Percentiles rank a stretch among this genome's conserved stretches.
These are phyloP conservation scores for Coccomyxa sp. DNA, from an alignment of 139 green algal species.

Conservation along the genomic window DNA sequence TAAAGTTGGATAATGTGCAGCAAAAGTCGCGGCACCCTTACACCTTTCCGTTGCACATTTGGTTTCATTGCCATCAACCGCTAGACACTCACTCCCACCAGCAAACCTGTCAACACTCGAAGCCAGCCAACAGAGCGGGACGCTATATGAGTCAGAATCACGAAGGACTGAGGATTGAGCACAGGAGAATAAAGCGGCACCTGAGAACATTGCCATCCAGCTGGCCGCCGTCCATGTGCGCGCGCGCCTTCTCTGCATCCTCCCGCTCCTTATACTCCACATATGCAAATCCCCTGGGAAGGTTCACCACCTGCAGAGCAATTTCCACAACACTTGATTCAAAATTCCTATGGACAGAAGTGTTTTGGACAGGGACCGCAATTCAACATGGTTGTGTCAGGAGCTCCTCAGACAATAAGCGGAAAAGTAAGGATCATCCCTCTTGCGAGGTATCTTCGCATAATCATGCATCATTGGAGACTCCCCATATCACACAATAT, in stretches of 20 bases:
- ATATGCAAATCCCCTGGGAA: constrained; percentile 77
- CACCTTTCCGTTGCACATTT: too few relatives aligned
- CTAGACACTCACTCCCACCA: too few relatives aligned
- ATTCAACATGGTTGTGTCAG: neutral
- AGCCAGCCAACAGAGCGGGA: neutral
- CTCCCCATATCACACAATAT: too few relatives aligned
- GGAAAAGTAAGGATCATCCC: neutral
- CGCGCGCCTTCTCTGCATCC: constrained; percentile 65
- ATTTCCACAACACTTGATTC: too few relatives aligned
- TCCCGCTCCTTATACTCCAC: constrained; percentile 63
- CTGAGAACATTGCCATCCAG: constrained; percentile 73
- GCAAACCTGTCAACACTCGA: neutral
- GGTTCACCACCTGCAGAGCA: constrained; percentile 48
- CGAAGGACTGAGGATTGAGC: neutral
- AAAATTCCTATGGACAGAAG: constrained; percentile 11
- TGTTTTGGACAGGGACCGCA: neutral
- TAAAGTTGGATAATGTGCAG: too few relatives aligned
- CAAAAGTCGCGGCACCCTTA: too few relatives aligned
- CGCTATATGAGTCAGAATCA: neutral
- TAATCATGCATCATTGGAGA: neutral
- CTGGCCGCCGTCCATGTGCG: constrained; percentile 84
- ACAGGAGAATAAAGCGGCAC: constrained; percentile 8
- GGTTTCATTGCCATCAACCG: too few relatives aligned
- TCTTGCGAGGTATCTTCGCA: neutral
- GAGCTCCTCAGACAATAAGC: constrained; percentile 1